phyloP scores from a whole-genome alignment of 768 basidiomycete species.

The Suillus paluster region DNA sequence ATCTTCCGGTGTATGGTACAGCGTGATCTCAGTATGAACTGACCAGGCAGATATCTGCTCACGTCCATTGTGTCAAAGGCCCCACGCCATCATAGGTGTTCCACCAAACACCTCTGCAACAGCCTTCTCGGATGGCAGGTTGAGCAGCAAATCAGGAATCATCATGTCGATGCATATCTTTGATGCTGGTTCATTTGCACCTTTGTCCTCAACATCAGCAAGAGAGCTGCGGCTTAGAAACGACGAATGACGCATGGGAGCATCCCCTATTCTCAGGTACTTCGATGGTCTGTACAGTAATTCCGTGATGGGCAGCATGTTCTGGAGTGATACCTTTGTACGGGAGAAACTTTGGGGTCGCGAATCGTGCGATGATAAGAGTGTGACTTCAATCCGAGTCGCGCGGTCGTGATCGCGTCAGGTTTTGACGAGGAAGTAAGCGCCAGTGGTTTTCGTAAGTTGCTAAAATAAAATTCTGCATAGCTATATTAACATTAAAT shows the following conservation, averaged over 20 bases:
- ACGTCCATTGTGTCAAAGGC: constrained; percentile 64
- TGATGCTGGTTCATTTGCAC: constrained; percentile 29
- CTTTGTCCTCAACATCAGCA: constrained; percentile 35
- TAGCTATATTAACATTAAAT: no score
- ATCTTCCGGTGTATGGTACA: neutral
- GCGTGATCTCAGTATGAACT: constrained; percentile 2
- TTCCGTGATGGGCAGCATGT: constrained; percentile 86
- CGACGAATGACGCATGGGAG: no score
- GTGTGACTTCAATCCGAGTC: no score
- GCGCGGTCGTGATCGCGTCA: no score
- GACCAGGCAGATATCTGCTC: constrained; percentile 85
- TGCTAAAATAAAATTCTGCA: no score
- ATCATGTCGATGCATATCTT: constrained; percentile 88
- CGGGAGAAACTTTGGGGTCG: no score
- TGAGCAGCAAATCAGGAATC: constrained; percentile 72
- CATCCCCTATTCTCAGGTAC: no score
- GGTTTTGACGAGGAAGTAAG: no score
- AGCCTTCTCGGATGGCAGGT: constrained; percentile 46
- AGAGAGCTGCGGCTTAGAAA: constrained; percentile 64
- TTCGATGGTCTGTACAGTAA: no score
- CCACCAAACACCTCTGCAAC: constrained; percentile 33
- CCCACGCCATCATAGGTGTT: constrained; percentile 87
- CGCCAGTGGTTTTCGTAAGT: no score
- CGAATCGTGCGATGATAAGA: no score
- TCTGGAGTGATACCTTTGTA: no score